Percentiles rank a stretch among this genome's conserved stretches.
phyloP scores from a whole-genome alignment of 768 basidiomycete species.

The Boletus patriciae region DNA sequence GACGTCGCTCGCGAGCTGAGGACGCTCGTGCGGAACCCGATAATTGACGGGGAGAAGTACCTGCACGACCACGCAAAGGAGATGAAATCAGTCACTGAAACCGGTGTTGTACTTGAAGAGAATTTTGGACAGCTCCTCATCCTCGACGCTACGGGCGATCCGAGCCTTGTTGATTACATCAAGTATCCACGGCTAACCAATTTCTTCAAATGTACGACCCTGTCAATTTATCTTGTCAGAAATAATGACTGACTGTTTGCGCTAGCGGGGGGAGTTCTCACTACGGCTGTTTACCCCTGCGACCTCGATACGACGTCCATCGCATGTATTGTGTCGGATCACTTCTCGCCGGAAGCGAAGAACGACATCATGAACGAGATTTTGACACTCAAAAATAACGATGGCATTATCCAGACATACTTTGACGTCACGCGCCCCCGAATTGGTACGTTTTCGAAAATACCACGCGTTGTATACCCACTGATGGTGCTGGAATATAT shows the following conservation, averaged over 20 bases:
- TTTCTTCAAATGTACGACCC: constrained; percentile 18
- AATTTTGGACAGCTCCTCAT: too few species aligned
- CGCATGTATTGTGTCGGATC: constrained; percentile 18
- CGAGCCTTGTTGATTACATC: constrained; percentile 19
- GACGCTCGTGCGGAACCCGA: constrained; percentile 14
- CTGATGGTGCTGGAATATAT: not conserved
- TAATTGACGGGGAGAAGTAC: constrained; percentile 17
- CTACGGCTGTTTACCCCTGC: constrained; percentile 12
- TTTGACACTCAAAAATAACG: constrained; percentile 13
- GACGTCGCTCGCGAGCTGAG: constrained; percentile 16
- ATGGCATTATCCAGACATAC: constrained; percentile 25
- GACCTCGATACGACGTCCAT: constrained; percentile 24
- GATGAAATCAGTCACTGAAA: constrained; percentile 23
- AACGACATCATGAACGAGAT: constrained; percentile 26
- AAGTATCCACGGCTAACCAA: constrained; percentile 20
- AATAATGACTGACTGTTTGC: not conserved
- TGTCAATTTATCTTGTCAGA: not conserved
- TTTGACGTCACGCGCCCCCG: too few species aligned
- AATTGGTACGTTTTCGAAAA: constrained; percentile 8
- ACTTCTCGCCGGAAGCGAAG: constrained; percentile 13
- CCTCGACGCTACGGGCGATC: constrained; percentile 19
- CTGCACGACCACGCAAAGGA: constrained; percentile 10
- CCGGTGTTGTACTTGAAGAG: too few species aligned
- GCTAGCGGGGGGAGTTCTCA: constrained; percentile 10
- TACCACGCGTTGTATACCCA: not conserved